Conservation (phyloP, 1,284 basidiomycete genomes). For the Moesziomyces sp. region DNA sequence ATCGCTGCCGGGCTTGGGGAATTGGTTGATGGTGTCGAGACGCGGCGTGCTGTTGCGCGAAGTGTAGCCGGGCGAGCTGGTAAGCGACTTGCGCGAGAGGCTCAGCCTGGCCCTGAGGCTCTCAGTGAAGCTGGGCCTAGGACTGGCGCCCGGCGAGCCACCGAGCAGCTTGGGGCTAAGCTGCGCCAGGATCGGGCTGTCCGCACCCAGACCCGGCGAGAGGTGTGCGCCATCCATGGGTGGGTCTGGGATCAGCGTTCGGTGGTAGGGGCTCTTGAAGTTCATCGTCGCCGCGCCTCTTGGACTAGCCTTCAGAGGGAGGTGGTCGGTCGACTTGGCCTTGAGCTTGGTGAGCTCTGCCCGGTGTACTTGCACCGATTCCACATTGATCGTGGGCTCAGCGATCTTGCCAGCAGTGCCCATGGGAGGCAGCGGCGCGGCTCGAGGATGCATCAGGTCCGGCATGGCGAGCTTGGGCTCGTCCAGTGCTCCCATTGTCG, state of each 20-base stretch:
- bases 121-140: slow-evolving; percentile 34
- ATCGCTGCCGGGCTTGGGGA: slow-evolving; percentile 28
- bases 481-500: slow-evolving; percentile 40
- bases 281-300: slow-evolving; percentile 24
- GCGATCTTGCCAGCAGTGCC: slow-evolving; percentile 3
- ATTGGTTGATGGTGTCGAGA: slow-evolving; percentile 28
- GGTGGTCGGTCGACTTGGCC: slow-evolving; percentile 35
- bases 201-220: slow-evolving; percentile 36
- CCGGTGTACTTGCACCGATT: slow-evolving; percentile 28
- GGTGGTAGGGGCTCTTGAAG: slow-evolving; percentile 47
- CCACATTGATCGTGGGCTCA: slow-evolving; percentile 19
- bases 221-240: slow-evolving; percentile 28
- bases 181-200: slow-evolving; percentile 43
- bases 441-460: slow-evolving; percentile 38
- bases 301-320: slow-evolving; percentile 18
- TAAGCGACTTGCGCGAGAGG: slow-evolving; percentile 38
- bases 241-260: slow-evolving; percentile 39
- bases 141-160: slow-evolving; percentile 29
- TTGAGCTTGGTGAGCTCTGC: slow-evolving; percentile 24
- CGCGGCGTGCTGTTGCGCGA: slow-evolving; percentile 34
- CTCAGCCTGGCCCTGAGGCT: slow-evolving; percentile 40
- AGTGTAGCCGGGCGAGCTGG: slow-evolving; percentile 32
- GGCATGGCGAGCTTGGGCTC: slow-evolving; percentile 28
- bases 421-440: slow-evolving; percentile 36
- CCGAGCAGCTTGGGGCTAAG: slow-evolving; percentile 32